Evolutionary conservation across 192 early-diverging fungal genomes (phyloP).

Genomic region (Coemansia sp.): DNA sequence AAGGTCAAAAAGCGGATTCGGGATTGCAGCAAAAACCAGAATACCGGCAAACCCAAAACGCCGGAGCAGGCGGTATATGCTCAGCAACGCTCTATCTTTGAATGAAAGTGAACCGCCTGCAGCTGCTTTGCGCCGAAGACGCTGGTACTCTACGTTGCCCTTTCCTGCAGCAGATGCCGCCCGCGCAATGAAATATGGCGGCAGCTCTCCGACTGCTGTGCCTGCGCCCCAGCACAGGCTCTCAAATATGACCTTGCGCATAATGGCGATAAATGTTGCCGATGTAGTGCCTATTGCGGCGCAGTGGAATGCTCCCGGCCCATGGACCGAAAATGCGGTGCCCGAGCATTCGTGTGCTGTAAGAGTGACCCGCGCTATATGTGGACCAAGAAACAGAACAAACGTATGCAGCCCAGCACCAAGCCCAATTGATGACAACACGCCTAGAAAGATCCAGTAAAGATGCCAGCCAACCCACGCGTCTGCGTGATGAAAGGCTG

Average conservation of each 20-base stretch:
- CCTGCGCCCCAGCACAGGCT: slow-evolving; percentile 93
- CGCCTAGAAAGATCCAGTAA: slow-evolving; percentile 86
- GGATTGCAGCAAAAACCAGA: slow-evolving; percentile 89
- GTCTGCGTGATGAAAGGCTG: slow-evolving; percentile 49
- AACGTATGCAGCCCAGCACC: slow-evolving; percentile 96
- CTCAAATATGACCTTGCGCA: slow-evolving; percentile 71
- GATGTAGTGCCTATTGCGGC: slow-evolving; percentile 13
- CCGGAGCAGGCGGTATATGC: slow-evolving; percentile 71
- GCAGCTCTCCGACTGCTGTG: slow-evolving; percentile 90
- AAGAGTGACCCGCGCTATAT: slow-evolving; percentile 88
- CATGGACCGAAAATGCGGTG: slow-evolving; percentile 71
- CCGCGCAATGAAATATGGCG: slow-evolving; percentile 92
- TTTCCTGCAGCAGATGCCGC: slow-evolving; percentile 57
- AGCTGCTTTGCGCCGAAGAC: slow-evolving; percentile 31
- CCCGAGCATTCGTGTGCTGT: slow-evolving; percentile 80
- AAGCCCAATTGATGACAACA: slow-evolving; percentile 89
- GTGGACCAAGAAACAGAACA: slow-evolving; percentile 89
- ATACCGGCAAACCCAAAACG: slow-evolving; percentile 89
- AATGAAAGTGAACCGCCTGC: slow-evolving; percentile 54
- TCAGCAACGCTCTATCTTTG: slow-evolving; percentile 68
- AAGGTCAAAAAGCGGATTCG: slow-evolving; percentile 96
- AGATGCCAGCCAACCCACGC: slow-evolving; percentile 76
- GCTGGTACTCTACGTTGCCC: slow-evolving; percentile 45
- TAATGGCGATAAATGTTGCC: slow-evolving; percentile 65
- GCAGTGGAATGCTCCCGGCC: slow-evolving; percentile 60